Evolutionary conservation across 768 basidiomycete species (phyloP), one percentile per base, ranked within the genome.

Genomic region (Sarcodon sp.): DNA sequence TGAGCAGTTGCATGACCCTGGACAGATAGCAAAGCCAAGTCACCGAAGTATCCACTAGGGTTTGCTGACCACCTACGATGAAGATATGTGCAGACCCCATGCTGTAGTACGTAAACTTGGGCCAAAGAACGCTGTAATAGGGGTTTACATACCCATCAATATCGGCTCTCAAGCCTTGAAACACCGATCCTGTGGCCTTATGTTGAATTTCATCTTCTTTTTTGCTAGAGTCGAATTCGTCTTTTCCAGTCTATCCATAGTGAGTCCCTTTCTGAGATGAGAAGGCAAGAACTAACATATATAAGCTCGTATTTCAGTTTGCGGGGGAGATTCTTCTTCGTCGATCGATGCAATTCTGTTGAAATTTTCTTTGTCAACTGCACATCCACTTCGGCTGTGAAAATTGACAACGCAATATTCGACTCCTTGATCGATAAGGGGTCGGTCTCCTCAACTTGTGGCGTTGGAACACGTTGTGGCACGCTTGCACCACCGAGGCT

Each of bases 1-100:
- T 98, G 94, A 4, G 75, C 83, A 3, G 91, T 96, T 12, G 89
- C 79, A 61, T 93, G 90, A 11, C 90, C 89, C 86, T 88, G 27
- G 47, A 13, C 21, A 27, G 4, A 27, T 36, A 11, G 21, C n/a
- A 43, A 16, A 38, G 6, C 18, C 57, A 4, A 55, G 36, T 50
- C 2, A 45, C 4, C 13, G 4, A 13, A 16, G 27, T 8, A 9
- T 8, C 39, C 7, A 41, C 39, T 13, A 27, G 8, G 27, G 16
- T 4, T 13, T 21, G 41, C 18, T 21, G 6, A 9, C 36, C 18
- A 61, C 74, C 57, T 57, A 87, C 87, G 51, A 96, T 92, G 64
- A 91, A 96, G n/a, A 93, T 71, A 21, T 80, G 78, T 2, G 87
- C 74, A 35, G 76, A 66, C 35, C 86, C 87, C 16, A 69, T 64